Evolutionary conservation across 306 rosid genomes (phyloP).

Genomic region (Prunus padus): DNA sequence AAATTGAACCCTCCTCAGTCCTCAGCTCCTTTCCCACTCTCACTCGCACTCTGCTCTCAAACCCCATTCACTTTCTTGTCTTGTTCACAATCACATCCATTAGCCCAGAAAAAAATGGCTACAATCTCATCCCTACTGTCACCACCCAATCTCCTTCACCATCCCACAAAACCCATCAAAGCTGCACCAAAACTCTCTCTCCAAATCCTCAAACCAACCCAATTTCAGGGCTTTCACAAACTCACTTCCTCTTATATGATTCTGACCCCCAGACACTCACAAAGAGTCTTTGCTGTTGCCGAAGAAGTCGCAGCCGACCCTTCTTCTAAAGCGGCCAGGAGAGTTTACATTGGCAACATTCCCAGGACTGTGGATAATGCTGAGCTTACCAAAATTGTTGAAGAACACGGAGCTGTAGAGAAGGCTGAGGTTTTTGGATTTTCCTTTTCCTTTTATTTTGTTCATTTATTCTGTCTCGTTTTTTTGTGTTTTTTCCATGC

Average conservation of each 20-base stretch:
- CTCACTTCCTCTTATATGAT: constrained; percentile 23
- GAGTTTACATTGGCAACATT: constrained; percentile 83
- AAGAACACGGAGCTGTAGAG: constrained; percentile 85
- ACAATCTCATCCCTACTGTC: constrained; percentile 50
- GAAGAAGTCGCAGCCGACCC: constrained; percentile 48
- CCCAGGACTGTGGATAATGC: constrained; percentile 64
- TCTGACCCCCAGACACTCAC: constrained; percentile 10
- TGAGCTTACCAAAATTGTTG: constrained; percentile 61
- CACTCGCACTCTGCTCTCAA: background rate
- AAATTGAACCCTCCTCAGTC: background rate
- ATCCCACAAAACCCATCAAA: constrained; percentile 32
- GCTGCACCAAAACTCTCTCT: constrained; percentile 29
- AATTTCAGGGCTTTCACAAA: constrained; percentile 28
- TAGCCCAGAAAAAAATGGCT: constrained; percentile 45
- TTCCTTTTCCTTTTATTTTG: background rate
- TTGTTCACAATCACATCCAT: background rate
- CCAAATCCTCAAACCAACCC: constrained; percentile 31
- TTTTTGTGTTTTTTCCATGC: no score
- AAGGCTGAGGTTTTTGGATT: constrained; percentile 61
- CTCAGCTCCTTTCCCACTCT: background rate
- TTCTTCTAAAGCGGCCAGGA: constrained; percentile 53
- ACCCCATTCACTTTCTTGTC: background rate
- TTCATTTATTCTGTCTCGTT: background rate
- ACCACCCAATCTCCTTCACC: constrained; percentile 43
- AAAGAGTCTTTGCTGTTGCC: constrained; percentile 53